Evolutionary conservation across 495 filamentous ascomycete genomes (phyloP).

Genomic region (Aspergillus sclerotioniger): DNA sequence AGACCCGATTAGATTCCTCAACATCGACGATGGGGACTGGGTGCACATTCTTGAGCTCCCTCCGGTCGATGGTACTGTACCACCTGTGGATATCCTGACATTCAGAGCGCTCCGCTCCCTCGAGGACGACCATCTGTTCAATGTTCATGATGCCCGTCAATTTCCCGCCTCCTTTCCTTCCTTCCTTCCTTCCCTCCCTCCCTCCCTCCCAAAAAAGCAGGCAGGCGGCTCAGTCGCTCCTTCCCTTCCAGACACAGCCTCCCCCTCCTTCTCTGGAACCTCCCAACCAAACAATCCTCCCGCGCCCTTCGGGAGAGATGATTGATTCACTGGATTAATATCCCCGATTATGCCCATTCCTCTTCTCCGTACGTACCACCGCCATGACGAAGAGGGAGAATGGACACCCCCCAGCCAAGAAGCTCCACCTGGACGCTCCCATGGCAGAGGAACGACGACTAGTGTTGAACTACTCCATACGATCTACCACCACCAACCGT

Average conservation of each 20-base stretch:
- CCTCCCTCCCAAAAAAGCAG: neutral
- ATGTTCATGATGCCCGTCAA: neutral
- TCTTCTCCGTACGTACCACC: too few relatives aligned
- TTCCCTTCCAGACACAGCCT: constrained; percentile 16
- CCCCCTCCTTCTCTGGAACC: constrained; percentile 6
- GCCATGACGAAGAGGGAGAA: neutral
- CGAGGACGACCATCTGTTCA: too few relatives aligned
- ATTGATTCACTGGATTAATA: neutral
- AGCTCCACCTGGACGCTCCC: constrained; percentile 20
- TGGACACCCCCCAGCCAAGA: neutral
- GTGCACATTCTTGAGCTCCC: neutral
- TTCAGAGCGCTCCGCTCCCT: too few relatives aligned
- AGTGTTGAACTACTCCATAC: constrained; percentile 8
- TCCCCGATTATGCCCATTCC: neutral
- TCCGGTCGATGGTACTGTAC: neutral
- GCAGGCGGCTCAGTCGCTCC: neutral
- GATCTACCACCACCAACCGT: constrained; percentile 8
- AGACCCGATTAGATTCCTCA: neutral
- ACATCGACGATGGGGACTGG: neutral
- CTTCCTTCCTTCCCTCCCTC: neutral
- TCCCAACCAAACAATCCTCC: constrained; percentile 11
- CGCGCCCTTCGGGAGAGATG: neutral
- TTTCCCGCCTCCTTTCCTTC: neutral
- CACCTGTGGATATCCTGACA: neutral
- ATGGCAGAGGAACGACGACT: constrained; percentile 21